phyloP scores from a whole-genome alignment of 768 basidiomycete species.

The Udeniomyces megalosporus region DNA sequence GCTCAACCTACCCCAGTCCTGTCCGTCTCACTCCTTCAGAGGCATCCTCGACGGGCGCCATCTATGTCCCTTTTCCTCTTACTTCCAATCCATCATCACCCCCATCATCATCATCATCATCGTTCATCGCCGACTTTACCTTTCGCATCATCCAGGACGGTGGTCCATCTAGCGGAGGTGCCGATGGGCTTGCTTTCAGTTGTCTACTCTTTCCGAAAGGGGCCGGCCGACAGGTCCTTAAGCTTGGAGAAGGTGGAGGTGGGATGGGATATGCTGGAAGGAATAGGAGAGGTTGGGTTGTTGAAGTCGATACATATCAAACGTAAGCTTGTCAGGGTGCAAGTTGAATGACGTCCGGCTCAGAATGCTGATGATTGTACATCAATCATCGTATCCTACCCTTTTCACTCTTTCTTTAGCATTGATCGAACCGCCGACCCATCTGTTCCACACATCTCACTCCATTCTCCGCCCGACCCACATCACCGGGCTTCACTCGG shows the following conservation, averaged over 20 bases:
- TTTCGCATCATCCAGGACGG: constrained; percentile 20
- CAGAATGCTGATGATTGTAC: no score
- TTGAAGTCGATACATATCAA: constrained; percentile 29
- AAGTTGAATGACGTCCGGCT: no score
- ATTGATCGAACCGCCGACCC: constrained; percentile 27
- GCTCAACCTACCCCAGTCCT: no score
- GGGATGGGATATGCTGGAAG: constrained; percentile 25
- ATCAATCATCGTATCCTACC: not conserved
- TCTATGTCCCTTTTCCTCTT: no score
- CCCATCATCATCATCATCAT: no score
- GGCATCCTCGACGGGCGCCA: no score
- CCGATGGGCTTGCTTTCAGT: no score
- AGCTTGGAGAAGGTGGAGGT: constrained; percentile 22
- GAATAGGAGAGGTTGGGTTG: constrained; percentile 25
- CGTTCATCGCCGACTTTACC: constrained; percentile 14
- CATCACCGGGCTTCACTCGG: constrained; percentile 26
- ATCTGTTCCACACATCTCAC: constrained; percentile 27
- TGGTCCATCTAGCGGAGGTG: no score
- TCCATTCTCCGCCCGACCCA: constrained; percentile 26
- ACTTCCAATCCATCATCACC: no score
- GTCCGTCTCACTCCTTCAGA: no score
- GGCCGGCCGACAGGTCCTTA: not conserved
- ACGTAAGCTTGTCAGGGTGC: no score
- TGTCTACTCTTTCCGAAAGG: no score
- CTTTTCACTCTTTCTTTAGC: not conserved